Evolutionary conservation across 805 yeast genomes (phyloP).

Genomic region (Metschnikowia matae): DNA sequence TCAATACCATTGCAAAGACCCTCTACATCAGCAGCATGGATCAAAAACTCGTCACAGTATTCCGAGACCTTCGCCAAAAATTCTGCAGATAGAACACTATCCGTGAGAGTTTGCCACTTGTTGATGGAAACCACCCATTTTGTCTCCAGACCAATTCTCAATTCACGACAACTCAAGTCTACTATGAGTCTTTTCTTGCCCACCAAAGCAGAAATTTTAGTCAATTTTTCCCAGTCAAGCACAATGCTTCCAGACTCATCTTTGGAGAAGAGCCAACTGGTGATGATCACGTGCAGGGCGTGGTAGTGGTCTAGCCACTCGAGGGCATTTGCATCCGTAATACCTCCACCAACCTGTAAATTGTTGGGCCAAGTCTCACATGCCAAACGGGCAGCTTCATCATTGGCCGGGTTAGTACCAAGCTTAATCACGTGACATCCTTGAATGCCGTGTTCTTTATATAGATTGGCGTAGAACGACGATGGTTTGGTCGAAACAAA

Average conservation of each 20-base stretch:
- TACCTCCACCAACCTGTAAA: conserved; percentile 93
- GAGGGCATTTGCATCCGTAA: conserved; percentile 66
- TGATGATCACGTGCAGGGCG: conserved; percentile 86
- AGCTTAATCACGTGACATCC: conserved; percentile 94
- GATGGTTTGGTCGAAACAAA: conserved; percentile 76
- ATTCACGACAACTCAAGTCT: conserved; percentile 76
- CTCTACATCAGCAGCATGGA: conserved; percentile 98
- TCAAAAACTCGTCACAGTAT: conserved; percentile 81
- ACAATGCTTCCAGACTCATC: conserved; percentile 39
- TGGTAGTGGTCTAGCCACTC: conserved; percentile 66
- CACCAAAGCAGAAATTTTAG: conserved; percentile 46
- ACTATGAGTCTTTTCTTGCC: conserved; percentile 72
- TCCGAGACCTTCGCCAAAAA: conserved; percentile 51
- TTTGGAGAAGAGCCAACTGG: conserved; percentile 83
- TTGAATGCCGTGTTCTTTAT: conserved; percentile 49
- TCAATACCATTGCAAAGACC: conserved; percentile 95
- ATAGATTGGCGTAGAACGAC: conserved; percentile 68
- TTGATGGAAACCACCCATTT: conserved; percentile 96
- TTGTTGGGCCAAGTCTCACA: conserved; percentile 65
- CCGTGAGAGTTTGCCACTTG: conserved; percentile 92
- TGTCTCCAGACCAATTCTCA: conserved; percentile 15
- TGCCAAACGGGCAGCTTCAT: conserved; percentile 77
- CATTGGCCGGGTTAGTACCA: conserved; percentile 73
- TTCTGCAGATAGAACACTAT: conserved; percentile 48
- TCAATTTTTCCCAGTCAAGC: conserved; percentile 49